A percentile compares a stretch with the other conserved stretches of the same genome.
These are phyloP conservation scores for Medicago lupulina DNA, from an alignment of 306 rosid genomes.

Conservation along the genomic window DNA sequence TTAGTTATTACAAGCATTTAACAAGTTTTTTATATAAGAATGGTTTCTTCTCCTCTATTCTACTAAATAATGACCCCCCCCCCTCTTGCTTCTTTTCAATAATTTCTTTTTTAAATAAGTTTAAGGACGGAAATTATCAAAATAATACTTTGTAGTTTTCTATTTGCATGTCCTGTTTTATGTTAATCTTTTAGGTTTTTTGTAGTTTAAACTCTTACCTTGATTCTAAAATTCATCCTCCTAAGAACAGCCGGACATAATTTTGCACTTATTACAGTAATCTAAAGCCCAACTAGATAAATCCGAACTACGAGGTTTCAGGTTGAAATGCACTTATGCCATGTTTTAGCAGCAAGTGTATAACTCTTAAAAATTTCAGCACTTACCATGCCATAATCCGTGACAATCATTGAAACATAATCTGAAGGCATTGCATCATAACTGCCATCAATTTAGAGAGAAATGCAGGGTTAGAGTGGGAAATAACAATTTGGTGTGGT, in stretches of 20 bases:
- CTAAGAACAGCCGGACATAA: not conserved
- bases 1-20: not conserved
- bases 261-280: not conserved
- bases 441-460: conserved; percentile 53
- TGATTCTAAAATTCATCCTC: conserved; percentile 23
- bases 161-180: not conserved
- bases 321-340: conserved; percentile 5
- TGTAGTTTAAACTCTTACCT: not conserved
- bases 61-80: not conserved
- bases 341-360: conserved; percentile 21
- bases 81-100: not conserved
- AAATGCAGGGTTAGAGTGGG: conserved; percentile 44
- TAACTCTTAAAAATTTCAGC: conserved; percentile 3
- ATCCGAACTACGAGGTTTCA: not conserved
- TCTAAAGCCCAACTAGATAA: conserved; percentile 14
- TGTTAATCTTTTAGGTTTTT: not conserved
- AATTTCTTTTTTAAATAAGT: not conserved
- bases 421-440: conserved; percentile 73
- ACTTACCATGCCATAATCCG: conserved; percentile 63
- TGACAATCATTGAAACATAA: conserved; percentile 58
- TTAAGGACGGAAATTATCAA: not conserved
- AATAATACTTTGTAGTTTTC: not conserved
- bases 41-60: conserved; percentile 20
- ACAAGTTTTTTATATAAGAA: not conserved
- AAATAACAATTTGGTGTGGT: conserved; percentile 32